Conservation (phyloP, 1,284 basidiomycete genomes). For the Serendipita sp. region DNA sequence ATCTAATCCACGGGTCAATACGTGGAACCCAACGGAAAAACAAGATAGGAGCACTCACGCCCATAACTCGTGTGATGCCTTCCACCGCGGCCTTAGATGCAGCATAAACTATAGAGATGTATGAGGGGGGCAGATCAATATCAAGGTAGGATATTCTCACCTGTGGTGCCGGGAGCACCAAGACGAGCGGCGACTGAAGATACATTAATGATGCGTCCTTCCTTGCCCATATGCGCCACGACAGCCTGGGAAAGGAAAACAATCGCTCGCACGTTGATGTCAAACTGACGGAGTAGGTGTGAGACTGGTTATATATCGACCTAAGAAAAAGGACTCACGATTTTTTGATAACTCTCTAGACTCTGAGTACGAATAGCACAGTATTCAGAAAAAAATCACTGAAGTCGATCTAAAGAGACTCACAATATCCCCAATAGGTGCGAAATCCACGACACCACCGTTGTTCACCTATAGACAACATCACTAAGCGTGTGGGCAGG, state of each 20-base stretch:
- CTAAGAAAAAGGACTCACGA: too few relatives aligned
- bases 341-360: neutral
- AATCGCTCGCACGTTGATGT: constrained; percentile 43
- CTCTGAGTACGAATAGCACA: neutral
- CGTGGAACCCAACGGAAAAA: too few relatives aligned
- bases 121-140: too few relatives aligned
- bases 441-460: constrained; percentile 6
- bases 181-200: constrained; percentile 34
- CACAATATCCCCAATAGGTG: neutral
- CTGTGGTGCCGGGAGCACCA: constrained; percentile 32
- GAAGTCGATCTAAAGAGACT: too few relatives aligned
- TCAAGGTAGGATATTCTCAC: too few relatives aligned
- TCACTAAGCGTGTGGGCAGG: too few relatives aligned
- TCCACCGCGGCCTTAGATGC: constrained; percentile 44
- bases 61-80: constrained; percentile 42
- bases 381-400: too few relatives aligned
- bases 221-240: constrained; percentile 27
- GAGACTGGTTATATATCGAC: too few relatives aligned
- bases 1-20: constrained; percentile 18
- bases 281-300: constrained; percentile 31
- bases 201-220: constrained; percentile 40
- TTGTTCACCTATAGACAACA: neutral
- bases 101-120: constrained; percentile 25
- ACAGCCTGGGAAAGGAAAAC: constrained; percentile 39
- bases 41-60: constrained; percentile 13